A percentile compares a stretch with the other conserved stretches of the same genome.
phyloP scores from a whole-genome alignment of 306 rosid genomes.

The Macrotyloma uniflorum region DNA sequence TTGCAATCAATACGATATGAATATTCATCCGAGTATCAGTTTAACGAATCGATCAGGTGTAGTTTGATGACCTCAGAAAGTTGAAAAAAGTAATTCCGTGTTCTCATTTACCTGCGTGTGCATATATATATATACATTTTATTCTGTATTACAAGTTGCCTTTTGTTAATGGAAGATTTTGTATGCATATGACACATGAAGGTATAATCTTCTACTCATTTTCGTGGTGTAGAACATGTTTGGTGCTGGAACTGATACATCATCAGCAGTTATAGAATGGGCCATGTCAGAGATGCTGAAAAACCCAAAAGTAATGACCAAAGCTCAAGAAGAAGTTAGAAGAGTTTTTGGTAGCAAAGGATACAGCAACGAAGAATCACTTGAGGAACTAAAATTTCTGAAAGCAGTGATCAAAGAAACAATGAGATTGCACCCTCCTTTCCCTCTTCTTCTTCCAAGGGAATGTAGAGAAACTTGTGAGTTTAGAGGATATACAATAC shows the following conservation, averaged over 20 bases:
- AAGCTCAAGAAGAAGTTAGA: conserved; percentile 5
- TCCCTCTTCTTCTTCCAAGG: background rate
- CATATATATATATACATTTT: no score
- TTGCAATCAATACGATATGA: no score
- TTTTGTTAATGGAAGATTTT: no score
- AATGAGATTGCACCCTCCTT: background rate
- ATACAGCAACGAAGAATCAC: background rate
- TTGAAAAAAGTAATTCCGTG: no score
- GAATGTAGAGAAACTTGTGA: background rate
- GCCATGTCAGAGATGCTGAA: background rate
- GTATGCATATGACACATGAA: no score
- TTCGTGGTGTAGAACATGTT: background rate
- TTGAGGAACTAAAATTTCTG: background rate
- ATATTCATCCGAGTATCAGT: no score
- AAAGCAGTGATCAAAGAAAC: conserved; percentile 4
- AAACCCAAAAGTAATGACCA: background rate
- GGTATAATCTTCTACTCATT: background rate
- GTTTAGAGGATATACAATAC: background rate
- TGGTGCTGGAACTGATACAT: background rate
- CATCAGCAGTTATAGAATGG: background rate
- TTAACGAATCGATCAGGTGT: no score
- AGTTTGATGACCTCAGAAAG: no score
- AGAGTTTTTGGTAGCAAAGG: conserved; percentile 6
- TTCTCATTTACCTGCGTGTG: no score
- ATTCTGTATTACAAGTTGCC: no score